phyloP scores from a whole-genome alignment of 2,329 filamentous ascomycete genomes.

The Thermomyces lanuginosus region DNA sequence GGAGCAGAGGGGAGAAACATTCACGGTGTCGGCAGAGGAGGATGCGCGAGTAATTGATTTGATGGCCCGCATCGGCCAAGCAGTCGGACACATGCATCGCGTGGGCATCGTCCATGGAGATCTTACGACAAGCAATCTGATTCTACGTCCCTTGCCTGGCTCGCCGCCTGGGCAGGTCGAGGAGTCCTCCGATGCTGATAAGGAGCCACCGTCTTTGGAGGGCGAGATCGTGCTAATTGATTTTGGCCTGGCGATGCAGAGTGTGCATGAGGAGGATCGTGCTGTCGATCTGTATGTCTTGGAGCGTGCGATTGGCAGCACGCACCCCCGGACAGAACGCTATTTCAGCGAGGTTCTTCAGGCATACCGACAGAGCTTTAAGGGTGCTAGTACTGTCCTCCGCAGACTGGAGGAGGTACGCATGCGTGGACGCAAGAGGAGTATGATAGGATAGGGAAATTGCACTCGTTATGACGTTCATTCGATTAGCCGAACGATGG shows the following conservation, averaged over 20 bases:
- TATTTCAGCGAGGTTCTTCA: constrained; percentile 52
- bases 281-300: constrained; percentile 94
- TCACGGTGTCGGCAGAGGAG: constrained; percentile 20
- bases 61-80: constrained; percentile 53
- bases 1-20: constrained; percentile 6
- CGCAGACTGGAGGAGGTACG: constrained; percentile 80
- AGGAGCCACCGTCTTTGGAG: constrained; percentile 24
- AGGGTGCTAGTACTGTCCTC: constrained; percentile 57
- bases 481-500: no score
- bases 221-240: constrained; percentile 85
- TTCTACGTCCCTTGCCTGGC: constrained; percentile 57
- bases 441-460: constrained; percentile 64
- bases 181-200: constrained; percentile 3
- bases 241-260: constrained; percentile 76
- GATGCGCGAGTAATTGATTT: constrained; percentile 42
- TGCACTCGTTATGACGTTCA: background rate
- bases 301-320: constrained; percentile 85
- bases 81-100: constrained; percentile 61
- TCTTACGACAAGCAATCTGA: constrained; percentile 92
- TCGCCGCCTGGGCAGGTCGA: constrained; percentile 6
- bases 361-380: constrained; percentile 58
- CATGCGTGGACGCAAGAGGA: constrained; percentile 86
- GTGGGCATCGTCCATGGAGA: constrained; percentile 88
- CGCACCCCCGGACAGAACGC: constrained; percentile 69
- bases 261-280: constrained; percentile 71